Evolutionary conservation across 768 basidiomycete genomes (phyloP).

Genomic region (Russula emetica): DNA sequence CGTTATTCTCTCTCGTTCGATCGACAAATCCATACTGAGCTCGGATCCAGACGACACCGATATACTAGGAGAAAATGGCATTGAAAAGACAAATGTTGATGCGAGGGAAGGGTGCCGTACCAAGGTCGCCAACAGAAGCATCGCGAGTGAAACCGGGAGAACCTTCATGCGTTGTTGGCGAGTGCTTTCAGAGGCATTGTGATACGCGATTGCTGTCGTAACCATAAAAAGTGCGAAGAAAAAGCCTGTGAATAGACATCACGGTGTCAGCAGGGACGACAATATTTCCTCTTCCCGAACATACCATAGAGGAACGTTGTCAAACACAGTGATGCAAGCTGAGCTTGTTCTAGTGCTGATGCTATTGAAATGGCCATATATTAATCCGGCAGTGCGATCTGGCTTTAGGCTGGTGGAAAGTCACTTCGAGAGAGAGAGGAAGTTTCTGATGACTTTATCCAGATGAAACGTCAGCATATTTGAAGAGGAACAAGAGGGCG

Average conservation of each 20-base stretch:
- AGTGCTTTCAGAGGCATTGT: background rate
- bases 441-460: background rate
- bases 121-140: constrained; percentile 11
- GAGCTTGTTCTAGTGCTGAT: background rate
- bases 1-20: background rate
- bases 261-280: background rate
- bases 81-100: background rate
- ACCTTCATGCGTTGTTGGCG: constrained; percentile 11
- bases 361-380: background rate
- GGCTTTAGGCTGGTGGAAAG: background rate
- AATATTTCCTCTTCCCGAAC: background rate
- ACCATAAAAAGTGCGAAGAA: constrained; percentile 13
- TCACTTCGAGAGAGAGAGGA: background rate
- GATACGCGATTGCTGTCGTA: background rate
- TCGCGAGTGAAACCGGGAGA: background rate
- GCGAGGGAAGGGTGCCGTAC: background rate
- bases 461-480: background rate
- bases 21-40: background rate
- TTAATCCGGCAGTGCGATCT: background rate
- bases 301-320: constrained; percentile 15
- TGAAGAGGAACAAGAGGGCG: background rate
- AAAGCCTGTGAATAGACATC: background rate
- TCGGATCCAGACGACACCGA: constrained; percentile 8
- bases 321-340: constrained; percentile 5
- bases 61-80: background rate